Evolutionary conservation across 2,329 filamentous ascomycete species (phyloP).

Genomic region (Waltergamsia citrina): DNA sequence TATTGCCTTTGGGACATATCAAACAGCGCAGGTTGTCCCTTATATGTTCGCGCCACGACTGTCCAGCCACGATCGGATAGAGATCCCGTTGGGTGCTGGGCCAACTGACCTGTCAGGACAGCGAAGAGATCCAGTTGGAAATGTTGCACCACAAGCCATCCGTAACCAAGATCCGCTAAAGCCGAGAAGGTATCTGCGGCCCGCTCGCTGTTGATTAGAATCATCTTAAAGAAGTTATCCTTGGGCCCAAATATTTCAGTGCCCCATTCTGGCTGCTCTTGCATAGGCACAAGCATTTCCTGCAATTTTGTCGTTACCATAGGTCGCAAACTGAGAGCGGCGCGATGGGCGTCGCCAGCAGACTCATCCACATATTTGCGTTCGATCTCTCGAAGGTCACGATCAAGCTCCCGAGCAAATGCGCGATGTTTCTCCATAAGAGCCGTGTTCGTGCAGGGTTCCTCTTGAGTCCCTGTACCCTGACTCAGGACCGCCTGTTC

Average conservation of each 20-base stretch:
- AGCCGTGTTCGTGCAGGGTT: conserved; percentile 7
- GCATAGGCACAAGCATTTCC: conserved; percentile 35
- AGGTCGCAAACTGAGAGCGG: conserved; percentile 35
- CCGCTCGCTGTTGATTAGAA: conserved; percentile 38
- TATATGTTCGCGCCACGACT: conserved; percentile 34
- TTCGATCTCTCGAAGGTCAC: conserved; percentile 33
- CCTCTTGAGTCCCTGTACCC: conserved; percentile 6
- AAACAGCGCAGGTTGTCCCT: conserved; percentile 38
- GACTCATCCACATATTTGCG: conserved; percentile 38
- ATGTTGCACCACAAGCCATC: conserved; percentile 45
- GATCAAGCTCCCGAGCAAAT: conserved; percentile 31
- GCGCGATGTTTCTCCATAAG: conserved; percentile 30
- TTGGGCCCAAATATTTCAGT: conserved; percentile 37
- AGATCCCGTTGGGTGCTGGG: conserved; percentile 33
- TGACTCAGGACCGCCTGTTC: conserved; percentile 40
- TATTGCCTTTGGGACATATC: conserved; percentile 36
- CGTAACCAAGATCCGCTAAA: conserved; percentile 34
- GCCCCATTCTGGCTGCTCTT: conserved; percentile 36
- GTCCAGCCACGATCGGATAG: conserved; percentile 46
- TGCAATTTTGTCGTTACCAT: conserved; percentile 40
- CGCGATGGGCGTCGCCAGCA: conserved; percentile 41
- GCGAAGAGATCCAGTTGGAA: conserved; percentile 48
- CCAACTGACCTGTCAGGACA: conserved; percentile 45
- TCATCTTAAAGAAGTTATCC: conserved; percentile 47
- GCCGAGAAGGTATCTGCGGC: conserved; percentile 32